Conservation (phyloP, 768 basidiomycete species). For the Coprinopsis marcescibilis region DNA sequence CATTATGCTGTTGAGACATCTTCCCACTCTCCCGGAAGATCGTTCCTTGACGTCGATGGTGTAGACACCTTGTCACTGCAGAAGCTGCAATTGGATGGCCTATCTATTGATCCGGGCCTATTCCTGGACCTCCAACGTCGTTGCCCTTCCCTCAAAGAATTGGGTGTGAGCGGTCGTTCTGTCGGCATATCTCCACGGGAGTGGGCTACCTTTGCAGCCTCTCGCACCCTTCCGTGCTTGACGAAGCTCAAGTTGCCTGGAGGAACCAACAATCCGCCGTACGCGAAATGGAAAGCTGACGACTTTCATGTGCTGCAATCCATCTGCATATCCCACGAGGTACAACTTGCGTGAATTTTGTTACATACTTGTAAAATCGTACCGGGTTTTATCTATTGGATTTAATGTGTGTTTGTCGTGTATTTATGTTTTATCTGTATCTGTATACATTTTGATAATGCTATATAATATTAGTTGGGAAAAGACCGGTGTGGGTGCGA, state of each 20-base stretch:
- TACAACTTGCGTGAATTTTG: constrained; percentile 9
- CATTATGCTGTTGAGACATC: constrained; percentile 35
- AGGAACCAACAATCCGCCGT: constrained; percentile 36
- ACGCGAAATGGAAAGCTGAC: constrained; percentile 27
- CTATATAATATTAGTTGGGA: too few species aligned
- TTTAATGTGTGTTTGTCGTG: constrained; percentile 2
- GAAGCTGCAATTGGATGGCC: constrained; percentile 35
- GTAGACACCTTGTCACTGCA: constrained; percentile 25
- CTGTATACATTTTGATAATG: too few species aligned
- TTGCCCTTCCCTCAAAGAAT: constrained; percentile 34
- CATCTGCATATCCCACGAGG: constrained; percentile 15
- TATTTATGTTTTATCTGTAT: not conserved
- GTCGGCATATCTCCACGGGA: constrained; percentile 31
- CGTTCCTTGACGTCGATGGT: constrained; percentile 28
- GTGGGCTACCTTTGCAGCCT: constrained; percentile 37
- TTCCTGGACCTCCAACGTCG: constrained; percentile 27
- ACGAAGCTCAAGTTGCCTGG: constrained; percentile 30
- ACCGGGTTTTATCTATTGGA: not conserved
- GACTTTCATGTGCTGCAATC: constrained; percentile 15
- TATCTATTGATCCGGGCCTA: constrained; percentile 31
- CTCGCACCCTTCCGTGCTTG: constrained; percentile 29
- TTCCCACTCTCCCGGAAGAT: constrained; percentile 12
- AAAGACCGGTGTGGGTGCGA: too few species aligned
- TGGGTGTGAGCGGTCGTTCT: constrained; percentile 35
- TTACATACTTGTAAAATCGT: not conserved